Evolutionary conservation across 1,284 basidiomycete genomes (phyloP), one percentile per base, ranked within the genome.

Genomic region (Calocybe gambosa): DNA sequence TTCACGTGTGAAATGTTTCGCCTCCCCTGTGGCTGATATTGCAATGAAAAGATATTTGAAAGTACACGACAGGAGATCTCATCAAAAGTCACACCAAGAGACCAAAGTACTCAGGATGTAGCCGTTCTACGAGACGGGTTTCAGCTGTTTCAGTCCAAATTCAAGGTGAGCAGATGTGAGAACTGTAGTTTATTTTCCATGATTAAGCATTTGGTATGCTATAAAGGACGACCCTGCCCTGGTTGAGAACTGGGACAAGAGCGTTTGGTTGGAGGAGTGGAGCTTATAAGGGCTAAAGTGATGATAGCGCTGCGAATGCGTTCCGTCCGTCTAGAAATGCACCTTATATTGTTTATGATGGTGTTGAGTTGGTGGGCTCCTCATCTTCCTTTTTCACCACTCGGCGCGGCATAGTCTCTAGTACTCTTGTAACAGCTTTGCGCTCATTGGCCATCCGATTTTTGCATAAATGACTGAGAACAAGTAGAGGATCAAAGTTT

Each of bases 241-340:
- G 12, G 78, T 90, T 10, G 87, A 89, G 62, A 82, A 84, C 45
- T 90, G 81, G 80, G 77, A 81, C 46, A 71, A 75, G 51, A 72
- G 77, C 15, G 66, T 78, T 9, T 84, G 82, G 82, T 70, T 61
- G n/a, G 58, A 62, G 16, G 66, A 70, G 12, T 71, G 68, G 68
- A 65, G 55, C 55, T n/a, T n/a, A n/a, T 67, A 54, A 60, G 39
- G 18, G 31, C 9, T 36, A 36, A 10, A 19, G 56, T 7, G 67
- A 66, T 16, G 65, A 65, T 18, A 61, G 61, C 18, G 58, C 50
- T 37, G 59, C 58, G 33, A 59, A 63, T 28, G 49, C 42, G 26
- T n/a, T 23, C 7, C 7, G 4, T 23, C 21, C 21, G 7, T 23
- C 7, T 23, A 23, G n/a, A n/a, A n/a, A n/a, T n/a, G n/a, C n/a